phyloP scores from a whole-genome alignment of 805 yeast genomes.

The Saturnispora sekii region DNA sequence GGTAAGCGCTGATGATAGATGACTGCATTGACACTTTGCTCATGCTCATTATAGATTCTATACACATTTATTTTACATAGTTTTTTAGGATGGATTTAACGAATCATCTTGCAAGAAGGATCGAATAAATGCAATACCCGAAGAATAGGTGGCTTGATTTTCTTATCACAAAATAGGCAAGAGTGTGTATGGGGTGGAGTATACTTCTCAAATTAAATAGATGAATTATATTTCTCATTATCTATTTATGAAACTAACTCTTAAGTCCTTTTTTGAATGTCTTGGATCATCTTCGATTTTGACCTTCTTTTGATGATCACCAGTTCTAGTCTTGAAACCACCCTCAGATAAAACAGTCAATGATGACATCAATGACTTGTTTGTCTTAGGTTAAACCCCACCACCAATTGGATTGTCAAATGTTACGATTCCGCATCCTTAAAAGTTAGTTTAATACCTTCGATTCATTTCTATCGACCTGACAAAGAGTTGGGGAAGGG shows the following conservation, averaged over 20 bases:
- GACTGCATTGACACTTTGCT: too few species aligned
- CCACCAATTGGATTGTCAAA: constrained; percentile 99
- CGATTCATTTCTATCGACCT: constrained; percentile 92
- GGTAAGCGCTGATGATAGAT: background rate
- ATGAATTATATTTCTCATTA: background rate
- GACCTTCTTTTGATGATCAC: constrained; percentile 73
- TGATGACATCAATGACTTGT: constrained; percentile 86
- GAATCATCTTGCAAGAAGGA: too few species aligned
- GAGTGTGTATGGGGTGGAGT: too few species aligned
- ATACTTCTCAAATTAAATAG: too few species aligned
- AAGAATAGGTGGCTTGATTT: background rate
- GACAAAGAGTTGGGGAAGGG: constrained; percentile 51
- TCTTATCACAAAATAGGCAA: background rate
- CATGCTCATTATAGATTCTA: too few species aligned
- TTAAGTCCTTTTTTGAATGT: constrained; percentile 28
- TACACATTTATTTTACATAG: too few species aligned
- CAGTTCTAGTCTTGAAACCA: constrained; percentile 87
- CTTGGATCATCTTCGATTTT: constrained; percentile 90
- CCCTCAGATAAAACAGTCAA: constrained; percentile 94
- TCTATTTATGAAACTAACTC: background rate
- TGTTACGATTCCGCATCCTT: constrained; percentile 97
- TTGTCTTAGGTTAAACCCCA: constrained; percentile 97
- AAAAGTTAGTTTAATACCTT: constrained; percentile 90
- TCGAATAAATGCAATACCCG: too few species aligned
- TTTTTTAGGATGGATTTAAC: too few species aligned